Base-by-base conservation (phyloP, 345 rosid species). In the Populus tremula region DNA sequence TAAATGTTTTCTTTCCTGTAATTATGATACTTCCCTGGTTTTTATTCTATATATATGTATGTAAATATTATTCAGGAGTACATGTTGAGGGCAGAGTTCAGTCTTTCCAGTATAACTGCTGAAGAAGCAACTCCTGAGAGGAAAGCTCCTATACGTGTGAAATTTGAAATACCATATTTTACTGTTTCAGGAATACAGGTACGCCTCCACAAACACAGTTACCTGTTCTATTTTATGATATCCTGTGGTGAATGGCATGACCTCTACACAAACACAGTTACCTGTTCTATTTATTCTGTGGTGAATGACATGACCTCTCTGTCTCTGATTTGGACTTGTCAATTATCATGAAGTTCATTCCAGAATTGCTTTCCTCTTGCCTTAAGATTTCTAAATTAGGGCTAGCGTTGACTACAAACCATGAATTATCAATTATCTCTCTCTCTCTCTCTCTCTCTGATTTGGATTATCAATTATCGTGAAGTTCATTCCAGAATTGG, bases 141-240 rank as follows among this genome's bases (percentile, higher is more conserved):
- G 73, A 92, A 90, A 83, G 90, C 95, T 78, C 97, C 97, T 2
- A 86, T 92, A 16, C 88, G 92, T 35, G 90, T 92, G 74, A 91
- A 88, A 84, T 92, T 92, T 74, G 95, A 92, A 89, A 92, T 92
- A 70, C 97, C 97, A 17, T 92, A 92, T 84, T 92, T 92, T 80
- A 92, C 94, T 3, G 92, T 92, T 70, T 92, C 94, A 14, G 97
- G 97, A 74, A 93, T 93, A 74, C 99, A 95, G 97, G 99, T 93
- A 73, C 49, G 9, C 39, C 23, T 5, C 9, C 59, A 53, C 6
- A 54, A 50, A 27, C 45, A 18, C 35, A 9, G 21, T 72, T 38
- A 39, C 4, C 45, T 70, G 27, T 64, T n/a, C 3, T 69, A 47
- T 36, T 71, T n/a, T 73, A 20, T 21, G 23, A 20, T 27, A 50